These are phyloP conservation scores for bread wheat (Triticum aestivum) DNA, from an alignment of 176 grass and related monocot genomes.

Conservation along the genomic window IWGSC_CS_RefSeq_v2.1 NC_057795.1:415575185-415575684, in stretches of 20 bases:
- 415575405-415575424: constrained; percentile 47
- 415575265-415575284: background rate
- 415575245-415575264: background rate
- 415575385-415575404: constrained; percentile 67
- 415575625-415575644: background rate
- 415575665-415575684: no score
- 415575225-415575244: background rate
- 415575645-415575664: background rate
- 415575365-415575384: constrained; percentile 48
- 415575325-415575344: constrained; percentile 53
- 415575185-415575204: background rate
- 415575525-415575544: no score
- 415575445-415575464: constrained; percentile 31
- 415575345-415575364: constrained; percentile 59
- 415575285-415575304: background rate
- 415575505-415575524: background rate
- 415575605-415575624: background rate
- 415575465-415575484: background rate
- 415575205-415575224: background rate
- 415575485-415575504: background rate
- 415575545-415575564: no score
- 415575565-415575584: no score
- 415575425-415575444: constrained; percentile 66
- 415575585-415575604: no score
- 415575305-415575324: constrained; percentile 39